Conservation (phyloP, 2,329 filamentous ascomycete genomes). For the Venturia aucupariae region DNA sequence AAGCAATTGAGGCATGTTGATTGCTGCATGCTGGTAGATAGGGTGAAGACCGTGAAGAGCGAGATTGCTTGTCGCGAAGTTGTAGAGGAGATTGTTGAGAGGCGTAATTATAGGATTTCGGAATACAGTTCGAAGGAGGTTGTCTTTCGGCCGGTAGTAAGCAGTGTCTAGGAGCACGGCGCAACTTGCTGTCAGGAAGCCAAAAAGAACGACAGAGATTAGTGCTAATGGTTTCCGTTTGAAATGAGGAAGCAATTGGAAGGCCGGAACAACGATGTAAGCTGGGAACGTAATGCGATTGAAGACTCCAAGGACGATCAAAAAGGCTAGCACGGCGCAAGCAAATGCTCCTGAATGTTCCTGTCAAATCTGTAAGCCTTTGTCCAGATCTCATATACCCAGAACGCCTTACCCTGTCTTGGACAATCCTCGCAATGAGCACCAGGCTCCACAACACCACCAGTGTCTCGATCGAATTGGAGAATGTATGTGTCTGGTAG, state of each 20-base stretch:
- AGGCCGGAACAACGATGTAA: slow-evolving; percentile 74
- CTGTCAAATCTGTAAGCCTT: slow-evolving; percentile 30
- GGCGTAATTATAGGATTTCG: slow-evolving; percentile 43
- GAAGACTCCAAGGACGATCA: slow-evolving; percentile 79
- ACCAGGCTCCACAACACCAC: slow-evolving; percentile 90
- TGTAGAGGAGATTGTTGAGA: slow-evolving; percentile 45
- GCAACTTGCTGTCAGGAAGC: slow-evolving; percentile 56
- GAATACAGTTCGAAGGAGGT: slow-evolving; percentile 57
- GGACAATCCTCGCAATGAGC: slow-evolving; percentile 75
- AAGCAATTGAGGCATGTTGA: slow-evolving; percentile 44
- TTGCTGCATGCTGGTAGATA: slow-evolving; percentile 41
- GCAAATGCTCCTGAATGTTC: slow-evolving; percentile 68
- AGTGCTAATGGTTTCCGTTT: slow-evolving; percentile 57
- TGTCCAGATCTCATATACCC: not conserved
- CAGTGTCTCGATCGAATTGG: slow-evolving; percentile 91
- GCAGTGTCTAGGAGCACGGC: slow-evolving; percentile 77
- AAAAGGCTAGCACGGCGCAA: slow-evolving; percentile 67
- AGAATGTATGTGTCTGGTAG: slow-evolving; percentile 96
- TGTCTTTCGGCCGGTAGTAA: slow-evolving; percentile 59
- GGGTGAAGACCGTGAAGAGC: slow-evolving; percentile 45
- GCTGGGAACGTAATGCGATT: slow-evolving; percentile 97
- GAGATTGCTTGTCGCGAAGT: slow-evolving; percentile 39
- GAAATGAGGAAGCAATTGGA: slow-evolving; percentile 80
- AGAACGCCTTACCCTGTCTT: slow-evolving; percentile 55
- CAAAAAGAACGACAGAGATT: slow-evolving; percentile 54